These are phyloP conservation scores for Beverwykella pulmonaria DNA, from an alignment of 495 filamentous ascomycete genomes.

Conservation along the genomic window DNA sequence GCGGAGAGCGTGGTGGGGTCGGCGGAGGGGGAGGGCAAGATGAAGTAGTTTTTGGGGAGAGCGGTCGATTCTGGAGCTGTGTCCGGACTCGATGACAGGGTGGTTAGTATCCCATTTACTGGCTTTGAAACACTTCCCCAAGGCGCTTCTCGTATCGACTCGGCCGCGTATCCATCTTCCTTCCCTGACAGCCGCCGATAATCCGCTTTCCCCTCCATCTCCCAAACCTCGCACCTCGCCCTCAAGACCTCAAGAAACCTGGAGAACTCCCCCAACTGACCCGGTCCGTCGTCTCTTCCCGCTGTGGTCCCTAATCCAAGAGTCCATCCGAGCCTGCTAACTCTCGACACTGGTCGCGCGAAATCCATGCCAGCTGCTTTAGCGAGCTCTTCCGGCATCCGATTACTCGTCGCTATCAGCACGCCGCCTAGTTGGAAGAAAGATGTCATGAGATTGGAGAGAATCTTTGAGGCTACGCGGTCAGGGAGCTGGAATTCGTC, in stretches of 20 bases:
- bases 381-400: slow-evolving; percentile 72
- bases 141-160: no score
- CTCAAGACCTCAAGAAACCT: slow-evolving; percentile 68
- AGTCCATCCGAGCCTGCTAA: slow-evolving; percentile 54
- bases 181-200: slow-evolving; percentile 56
- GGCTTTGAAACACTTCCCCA: not conserved
- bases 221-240: slow-evolving; percentile 70
- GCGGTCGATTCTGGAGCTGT: not conserved
- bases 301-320: slow-evolving; percentile 48
- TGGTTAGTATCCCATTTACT: not conserved
- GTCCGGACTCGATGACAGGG: not conserved
- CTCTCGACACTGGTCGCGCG: slow-evolving; percentile 50
- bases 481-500: slow-evolving; percentile 78
- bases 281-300: slow-evolving; percentile 47
- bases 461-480: slow-evolving; percentile 66
- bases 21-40: slow-evolving; percentile 16
- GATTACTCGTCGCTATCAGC: slow-evolving; percentile 70
- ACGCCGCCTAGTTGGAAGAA: slow-evolving; percentile 77
- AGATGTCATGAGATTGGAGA: slow-evolving; percentile 68
- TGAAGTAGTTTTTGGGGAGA: slow-evolving; percentile 35
- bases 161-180: slow-evolving; percentile 4
- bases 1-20: not conserved
- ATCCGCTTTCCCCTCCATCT: slow-evolving; percentile 68
- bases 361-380: slow-evolving; percentile 67
- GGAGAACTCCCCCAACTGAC: slow-evolving; percentile 64